Evolutionary conservation across 1,284 basidiomycete species (phyloP).

Genomic region (Clitocybe nebularis): DNA sequence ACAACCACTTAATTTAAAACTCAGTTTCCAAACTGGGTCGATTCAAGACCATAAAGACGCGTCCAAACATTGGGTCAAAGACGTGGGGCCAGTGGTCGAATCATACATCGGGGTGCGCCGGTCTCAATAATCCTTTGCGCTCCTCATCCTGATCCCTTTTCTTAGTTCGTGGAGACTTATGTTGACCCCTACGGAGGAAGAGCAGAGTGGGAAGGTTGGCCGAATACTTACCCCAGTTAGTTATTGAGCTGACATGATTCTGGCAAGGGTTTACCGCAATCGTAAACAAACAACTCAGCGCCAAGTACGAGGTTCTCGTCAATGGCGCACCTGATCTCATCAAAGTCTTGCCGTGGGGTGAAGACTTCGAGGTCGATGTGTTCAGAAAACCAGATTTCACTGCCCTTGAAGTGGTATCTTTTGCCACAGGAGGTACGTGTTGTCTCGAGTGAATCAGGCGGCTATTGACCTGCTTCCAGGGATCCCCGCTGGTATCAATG

Average conservation of each 20-base stretch:
- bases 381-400: conserved; percentile 88
- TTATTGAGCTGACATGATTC: conserved; percentile 1
- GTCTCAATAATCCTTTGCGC: conserved; percentile 22
- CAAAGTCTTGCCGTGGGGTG: conserved; percentile 79
- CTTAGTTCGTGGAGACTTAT: conserved; percentile 72
- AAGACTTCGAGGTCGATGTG: conserved; percentile 76
- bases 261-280: conserved; percentile 76
- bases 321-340: conserved; percentile 72
- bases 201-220: conserved; percentile 81
- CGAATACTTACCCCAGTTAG: neutral
- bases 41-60: conserved; percentile 76
- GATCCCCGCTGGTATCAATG: conserved; percentile 82
- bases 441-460: too few species aligned
- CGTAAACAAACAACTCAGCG: conserved; percentile 78
- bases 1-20: neutral
- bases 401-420: conserved; percentile 73
- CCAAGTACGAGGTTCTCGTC: conserved; percentile 77
- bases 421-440: conserved; percentile 68
- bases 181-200: conserved; percentile 81
- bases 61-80: conserved; percentile 79
- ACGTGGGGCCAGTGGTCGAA: conserved; percentile 84
- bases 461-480: conserved; percentile 34
- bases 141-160: conserved; percentile 29
- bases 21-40: conserved; percentile 72
- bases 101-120: conserved; percentile 66